A percentile compares a stretch with the other conserved stretches of the same genome.
These are phyloP conservation scores for Ajuga reptans DNA, from an alignment of 305 asterid species.

Conservation along the genomic window DNA sequence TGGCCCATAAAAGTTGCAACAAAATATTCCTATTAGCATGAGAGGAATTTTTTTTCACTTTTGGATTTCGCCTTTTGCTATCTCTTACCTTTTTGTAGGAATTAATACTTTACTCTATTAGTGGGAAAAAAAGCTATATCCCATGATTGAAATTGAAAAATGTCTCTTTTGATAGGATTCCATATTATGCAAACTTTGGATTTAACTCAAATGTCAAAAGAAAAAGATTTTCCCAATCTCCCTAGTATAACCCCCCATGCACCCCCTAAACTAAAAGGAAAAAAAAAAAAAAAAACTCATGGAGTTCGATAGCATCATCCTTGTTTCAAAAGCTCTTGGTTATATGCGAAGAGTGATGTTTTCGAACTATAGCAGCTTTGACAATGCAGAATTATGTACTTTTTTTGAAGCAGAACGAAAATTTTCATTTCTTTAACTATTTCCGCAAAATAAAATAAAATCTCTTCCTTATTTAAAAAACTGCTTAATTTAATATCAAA, in stretches of 20 bases:
- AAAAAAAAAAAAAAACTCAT: background rate
- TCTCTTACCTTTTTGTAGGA: slow-evolving; percentile 17
- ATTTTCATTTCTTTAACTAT: no score
- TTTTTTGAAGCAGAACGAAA: no score
- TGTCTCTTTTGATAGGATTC: slow-evolving; percentile 31
- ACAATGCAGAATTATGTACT: no score
- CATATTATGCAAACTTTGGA: slow-evolving; percentile 30
- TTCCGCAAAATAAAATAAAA: no score
- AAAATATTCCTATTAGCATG: slow-evolving; percentile 17
- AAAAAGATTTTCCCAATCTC: slow-evolving; percentile 32
- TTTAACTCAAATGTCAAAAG: slow-evolving; percentile 37
- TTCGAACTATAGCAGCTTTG: no score
- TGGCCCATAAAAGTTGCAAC: no score
- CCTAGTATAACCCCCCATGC: no score
- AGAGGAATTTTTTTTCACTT: slow-evolving; percentile 17
- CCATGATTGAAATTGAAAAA: slow-evolving; percentile 27
- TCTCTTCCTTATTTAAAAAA: no score
- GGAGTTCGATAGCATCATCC: no score
- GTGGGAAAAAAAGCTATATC: slow-evolving; percentile 32
- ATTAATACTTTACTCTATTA: slow-evolving; percentile 24
- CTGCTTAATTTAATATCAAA: no score
- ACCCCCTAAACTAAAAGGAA: background rate
- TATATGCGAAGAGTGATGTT: no score
- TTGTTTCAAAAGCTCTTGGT: no score
- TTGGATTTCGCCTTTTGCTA: slow-evolving; percentile 27